These are phyloP conservation scores for Microsporum canis DNA, from an alignment of 2,329 filamentous ascomycete species.

Conservation along the genomic window DNA sequence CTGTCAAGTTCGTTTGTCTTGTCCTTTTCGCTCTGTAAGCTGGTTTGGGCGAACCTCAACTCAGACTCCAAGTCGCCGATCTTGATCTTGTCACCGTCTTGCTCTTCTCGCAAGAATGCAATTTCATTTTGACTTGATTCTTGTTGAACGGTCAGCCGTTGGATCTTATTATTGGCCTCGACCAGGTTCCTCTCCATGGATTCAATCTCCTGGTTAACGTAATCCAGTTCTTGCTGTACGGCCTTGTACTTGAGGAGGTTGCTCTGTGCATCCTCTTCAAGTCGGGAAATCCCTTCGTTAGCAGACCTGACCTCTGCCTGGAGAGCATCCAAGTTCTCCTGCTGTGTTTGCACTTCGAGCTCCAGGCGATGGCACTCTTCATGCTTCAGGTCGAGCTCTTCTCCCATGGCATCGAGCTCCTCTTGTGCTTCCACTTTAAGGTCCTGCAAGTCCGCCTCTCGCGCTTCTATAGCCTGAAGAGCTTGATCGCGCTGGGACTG, in stretches of 20 bases:
- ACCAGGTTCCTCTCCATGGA: conserved; percentile 71
- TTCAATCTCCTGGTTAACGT: conserved; percentile 78
- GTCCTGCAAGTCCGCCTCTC: conserved; percentile 41
- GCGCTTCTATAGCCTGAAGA: conserved; percentile 57
- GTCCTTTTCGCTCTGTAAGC: conserved; percentile 74
- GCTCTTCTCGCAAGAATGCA: conserved; percentile 88
- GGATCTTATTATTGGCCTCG: conserved; percentile 77
- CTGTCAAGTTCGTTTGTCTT: conserved; percentile 59
- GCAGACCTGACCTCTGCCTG: conserved; percentile 90
- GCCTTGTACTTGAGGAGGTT: conserved; percentile 69
- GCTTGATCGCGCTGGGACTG: conserved; percentile 81
- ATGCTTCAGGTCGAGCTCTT: conserved; percentile 60
- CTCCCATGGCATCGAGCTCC: conserved; percentile 46
- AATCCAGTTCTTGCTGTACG: conserved; percentile 69
- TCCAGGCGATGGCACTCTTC: conserved; percentile 60
- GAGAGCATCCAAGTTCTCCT: conserved; percentile 81
- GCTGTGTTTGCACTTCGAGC: conserved; percentile 60
- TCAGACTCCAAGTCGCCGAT: conserved; percentile 86
- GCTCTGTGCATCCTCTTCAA: conserved; percentile 80
- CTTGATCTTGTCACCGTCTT: conserved; percentile 94
- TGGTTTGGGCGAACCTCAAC: conserved; percentile 65
- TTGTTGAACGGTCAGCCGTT: conserved; percentile 77
- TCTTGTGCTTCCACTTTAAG: conserved; percentile 49
- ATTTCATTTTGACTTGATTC: conserved; percentile 91
- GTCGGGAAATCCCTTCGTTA: conserved; percentile 69